Conservation (phyloP, 441 rosid genomes). For the Hura crepitans region DNA sequence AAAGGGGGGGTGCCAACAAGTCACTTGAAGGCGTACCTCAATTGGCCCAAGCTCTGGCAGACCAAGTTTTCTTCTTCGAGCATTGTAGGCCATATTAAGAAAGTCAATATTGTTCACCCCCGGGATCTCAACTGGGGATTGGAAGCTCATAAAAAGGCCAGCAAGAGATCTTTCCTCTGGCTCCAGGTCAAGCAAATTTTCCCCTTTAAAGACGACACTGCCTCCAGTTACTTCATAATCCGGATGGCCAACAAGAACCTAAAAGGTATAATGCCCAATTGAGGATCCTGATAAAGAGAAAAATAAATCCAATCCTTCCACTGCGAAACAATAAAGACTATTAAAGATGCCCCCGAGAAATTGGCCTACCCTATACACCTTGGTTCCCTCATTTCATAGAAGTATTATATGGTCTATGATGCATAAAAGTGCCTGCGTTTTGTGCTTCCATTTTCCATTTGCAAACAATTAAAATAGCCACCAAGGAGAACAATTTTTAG, state of each 20-base stretch:
- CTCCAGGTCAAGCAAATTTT: constrained; percentile 81
- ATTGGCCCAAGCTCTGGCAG: constrained; percentile 83
- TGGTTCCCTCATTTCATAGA: background rate
- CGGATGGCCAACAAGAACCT: constrained; percentile 96
- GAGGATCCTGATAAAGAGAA: constrained; percentile 6
- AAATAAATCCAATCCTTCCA: background rate
- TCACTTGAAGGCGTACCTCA: constrained; percentile 42
- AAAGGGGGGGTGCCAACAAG: background rate
- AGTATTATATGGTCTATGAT: background rate
- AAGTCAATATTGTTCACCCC: constrained; percentile 90
- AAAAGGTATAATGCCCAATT: constrained; percentile 14
- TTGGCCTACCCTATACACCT: background rate
- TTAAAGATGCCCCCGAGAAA: background rate
- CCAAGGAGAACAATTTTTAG: background rate
- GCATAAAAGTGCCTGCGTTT: background rate
- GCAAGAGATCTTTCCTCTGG: constrained; percentile 96
- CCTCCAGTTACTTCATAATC: constrained; percentile 95
- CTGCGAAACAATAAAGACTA: background rate
- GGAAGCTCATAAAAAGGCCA: constrained; percentile 97
- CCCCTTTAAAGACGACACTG: constrained; percentile 72
- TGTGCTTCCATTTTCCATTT: background rate
- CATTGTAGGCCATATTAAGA: constrained; percentile 90
- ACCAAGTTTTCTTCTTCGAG: constrained; percentile 68
- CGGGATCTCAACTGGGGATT: constrained; percentile 87
- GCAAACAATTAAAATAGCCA: background rate